Conservation (phyloP, 345 rosid genomes). For the Eucalyptus sp. region DNA sequence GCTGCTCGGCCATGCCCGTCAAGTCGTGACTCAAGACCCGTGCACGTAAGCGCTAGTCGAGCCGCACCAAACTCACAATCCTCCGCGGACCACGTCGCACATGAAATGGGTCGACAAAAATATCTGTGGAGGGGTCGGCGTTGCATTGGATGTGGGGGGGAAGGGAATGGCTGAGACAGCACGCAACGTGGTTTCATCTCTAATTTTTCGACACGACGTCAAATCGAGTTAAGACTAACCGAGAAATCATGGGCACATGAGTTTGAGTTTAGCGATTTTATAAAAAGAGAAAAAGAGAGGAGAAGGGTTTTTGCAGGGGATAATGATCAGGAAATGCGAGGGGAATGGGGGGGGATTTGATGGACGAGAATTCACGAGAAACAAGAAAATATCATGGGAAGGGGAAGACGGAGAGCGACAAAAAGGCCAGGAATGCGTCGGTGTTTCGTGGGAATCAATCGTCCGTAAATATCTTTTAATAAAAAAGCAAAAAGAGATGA, state of each 20-base stretch:
- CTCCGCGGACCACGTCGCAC: not conserved
- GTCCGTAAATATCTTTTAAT: not conserved
- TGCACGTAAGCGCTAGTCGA: not conserved
- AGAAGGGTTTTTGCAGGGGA: not conserved
- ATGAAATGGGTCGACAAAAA: not conserved
- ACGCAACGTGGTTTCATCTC: not conserved
- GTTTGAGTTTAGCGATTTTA: not conserved
- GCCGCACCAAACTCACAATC: not conserved
- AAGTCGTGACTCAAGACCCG: not conserved
- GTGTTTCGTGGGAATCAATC: not conserved
- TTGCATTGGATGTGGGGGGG: not conserved
- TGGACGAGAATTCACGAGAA: not conserved
- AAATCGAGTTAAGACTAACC: not conserved
- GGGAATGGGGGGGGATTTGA: not conserved
- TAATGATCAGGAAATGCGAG: not conserved
- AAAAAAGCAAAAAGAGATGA: not conserved
- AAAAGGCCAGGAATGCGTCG: not conserved
- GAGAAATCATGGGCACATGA: not conserved
- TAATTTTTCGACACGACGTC: not conserved
- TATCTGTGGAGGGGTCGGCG: not conserved
- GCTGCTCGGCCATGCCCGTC: not conserved
- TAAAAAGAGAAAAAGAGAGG: not conserved
- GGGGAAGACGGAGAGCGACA: not conserved
- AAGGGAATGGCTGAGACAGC: not conserved
- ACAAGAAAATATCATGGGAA: not conserved